Evolutionary conservation across 345 rosid species (phyloP).

Genomic region (Ricinus communis): DNA sequence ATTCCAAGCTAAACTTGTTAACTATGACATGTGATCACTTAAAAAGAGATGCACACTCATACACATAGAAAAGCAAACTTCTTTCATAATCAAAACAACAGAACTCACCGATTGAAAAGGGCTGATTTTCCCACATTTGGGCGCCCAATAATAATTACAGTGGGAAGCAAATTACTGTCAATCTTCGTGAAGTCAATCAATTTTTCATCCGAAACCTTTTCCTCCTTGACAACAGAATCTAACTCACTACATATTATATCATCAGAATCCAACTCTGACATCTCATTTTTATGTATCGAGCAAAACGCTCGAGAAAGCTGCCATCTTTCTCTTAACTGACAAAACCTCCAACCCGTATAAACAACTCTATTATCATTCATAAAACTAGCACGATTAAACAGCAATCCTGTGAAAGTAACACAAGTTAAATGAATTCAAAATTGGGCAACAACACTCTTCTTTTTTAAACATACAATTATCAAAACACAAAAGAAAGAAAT

Average conservation of each 20-base stretch:
- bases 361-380: background rate
- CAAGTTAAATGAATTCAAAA: background rate
- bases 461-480: no score
- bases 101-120: constrained; percentile 72
- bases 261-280: constrained; percentile 22
- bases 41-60: no score
- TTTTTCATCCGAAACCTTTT: constrained; percentile 34
- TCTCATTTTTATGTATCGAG: constrained; percentile 25
- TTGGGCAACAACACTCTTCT: background rate
- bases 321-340: background rate
- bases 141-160: constrained; percentile 82
- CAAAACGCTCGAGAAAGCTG: constrained; percentile 36
- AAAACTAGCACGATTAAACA: background rate
- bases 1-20: background rate
- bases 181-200: constrained; percentile 73
- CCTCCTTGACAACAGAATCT: constrained; percentile 27
- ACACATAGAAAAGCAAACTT: background rate
- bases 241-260: constrained; percentile 1
- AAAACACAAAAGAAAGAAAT: background rate
- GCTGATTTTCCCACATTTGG: constrained; percentile 98
- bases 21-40: background rate
- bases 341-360: background rate
- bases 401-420: constrained; percentile 12
- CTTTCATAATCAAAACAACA: constrained; percentile 3
- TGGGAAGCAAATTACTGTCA: constrained; percentile 61